Evolutionary conservation across 2,329 filamentous ascomycete genomes (phyloP), one percentile per base, ranked within the genome.

Genomic region (Dactylellina sp.): DNA sequence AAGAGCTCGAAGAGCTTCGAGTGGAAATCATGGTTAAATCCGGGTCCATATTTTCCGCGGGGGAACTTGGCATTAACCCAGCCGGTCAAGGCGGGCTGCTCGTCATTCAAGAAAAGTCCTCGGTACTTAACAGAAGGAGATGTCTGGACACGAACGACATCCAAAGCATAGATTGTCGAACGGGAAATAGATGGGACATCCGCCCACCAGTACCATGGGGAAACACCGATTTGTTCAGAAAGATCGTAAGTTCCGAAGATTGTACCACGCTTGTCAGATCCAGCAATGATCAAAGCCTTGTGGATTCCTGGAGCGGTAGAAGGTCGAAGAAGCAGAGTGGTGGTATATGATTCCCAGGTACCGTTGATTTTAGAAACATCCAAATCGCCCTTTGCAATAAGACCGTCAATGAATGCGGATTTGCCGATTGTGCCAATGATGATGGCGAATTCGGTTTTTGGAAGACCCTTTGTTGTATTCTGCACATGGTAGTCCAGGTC

Each of bases 161-260:
- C 80, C 11, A 87, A 79, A 3, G 86, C 85, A 75, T 85, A 89
- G 61, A 91, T 85, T 5, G 83, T 82, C 20, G 82, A 79, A 75
- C 85, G 84, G 71, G 83, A 81, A 59, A 84, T 83, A 0, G 84
- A 78, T 0, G 87, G 84, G 0, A 88, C 86, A 78, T 90, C 89
- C 4, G 88, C 87, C 83, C 86, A 90, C 82, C 85, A 90, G 80
- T 90, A 86, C 87, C 88, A 90, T 76, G 88, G 89, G 32, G 87
- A 89, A 11, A 91, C 88, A 24, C 89, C 89, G 66, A 91, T 91
- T 79, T 91, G 89, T 80, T 91, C 89, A 20, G 87, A 89, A 52
- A 91, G 80, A 76, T 89, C 88, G 81, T 92, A 92, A 18, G 90
- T 82, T 9, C 89, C 89, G 77, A 86, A 92, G 62, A 92, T 90